Percentiles rank a stretch among this genome's conserved stretches.
Conservation (phyloP, 75 land plant species). For the Sequoiadendron giganteum region DNA sequence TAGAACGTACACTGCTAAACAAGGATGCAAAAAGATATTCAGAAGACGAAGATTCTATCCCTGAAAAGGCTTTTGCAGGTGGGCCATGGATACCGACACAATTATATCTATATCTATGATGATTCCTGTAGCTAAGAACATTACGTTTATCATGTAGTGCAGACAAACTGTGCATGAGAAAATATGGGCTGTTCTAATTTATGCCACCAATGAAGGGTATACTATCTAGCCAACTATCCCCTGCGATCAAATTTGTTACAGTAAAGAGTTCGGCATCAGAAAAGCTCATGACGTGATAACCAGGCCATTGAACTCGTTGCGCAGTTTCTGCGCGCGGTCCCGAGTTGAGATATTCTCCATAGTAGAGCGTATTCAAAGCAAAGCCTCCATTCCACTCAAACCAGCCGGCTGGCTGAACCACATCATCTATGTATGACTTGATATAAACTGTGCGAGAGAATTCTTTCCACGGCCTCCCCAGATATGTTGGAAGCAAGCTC, state of each 20-base stretch:
- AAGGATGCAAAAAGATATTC: too few species aligned
- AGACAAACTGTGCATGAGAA: too few species aligned
- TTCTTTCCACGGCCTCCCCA: slow-evolving; percentile 24
- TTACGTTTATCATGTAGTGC: too few species aligned
- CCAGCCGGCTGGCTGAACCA: slow-evolving; percentile 25
- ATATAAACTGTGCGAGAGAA: slow-evolving; percentile 20
- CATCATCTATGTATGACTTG: background rate
- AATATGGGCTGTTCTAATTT: too few species aligned
- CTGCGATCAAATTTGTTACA: slow-evolving; percentile 13
- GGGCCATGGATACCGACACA: too few species aligned
- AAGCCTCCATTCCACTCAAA: slow-evolving; percentile 14
- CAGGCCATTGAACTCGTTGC: slow-evolving; percentile 18
- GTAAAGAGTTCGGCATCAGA: slow-evolving; percentile 9
- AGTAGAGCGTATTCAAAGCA: slow-evolving; percentile 22
- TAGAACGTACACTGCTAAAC: too few species aligned
- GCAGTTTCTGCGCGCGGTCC: slow-evolving; percentile 19
- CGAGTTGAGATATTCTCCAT: slow-evolving; percentile 22
- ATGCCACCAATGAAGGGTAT: background rate
- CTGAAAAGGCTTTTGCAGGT: too few species aligned
- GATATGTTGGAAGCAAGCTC: slow-evolving; percentile 8
- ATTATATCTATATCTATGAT: too few species aligned
- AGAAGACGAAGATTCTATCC: too few species aligned
- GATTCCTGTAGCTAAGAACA: background rate
- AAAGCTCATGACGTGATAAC: background rate
- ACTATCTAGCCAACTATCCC: background rate